Base-by-base conservation (phyloP, 225 moss, liverwort and hornwort genomes). In the Neckera pumila region DNA sequence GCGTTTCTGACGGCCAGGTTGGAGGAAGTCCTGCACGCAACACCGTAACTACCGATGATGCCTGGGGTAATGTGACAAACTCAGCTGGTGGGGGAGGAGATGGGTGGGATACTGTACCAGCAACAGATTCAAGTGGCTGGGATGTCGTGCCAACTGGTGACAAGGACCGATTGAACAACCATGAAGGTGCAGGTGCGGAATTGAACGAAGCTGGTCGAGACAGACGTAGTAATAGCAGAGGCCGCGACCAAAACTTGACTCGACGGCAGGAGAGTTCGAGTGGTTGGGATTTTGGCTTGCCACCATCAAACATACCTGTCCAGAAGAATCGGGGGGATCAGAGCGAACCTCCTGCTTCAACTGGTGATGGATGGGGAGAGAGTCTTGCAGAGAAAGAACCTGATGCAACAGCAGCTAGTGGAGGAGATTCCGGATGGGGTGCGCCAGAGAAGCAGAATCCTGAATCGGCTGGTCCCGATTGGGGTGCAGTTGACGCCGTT, bases 261-360 rank as follows among this genome's bases (percentile, higher is more conserved):
- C 79, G 61, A 80, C 63, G 63, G 76, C 86, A 77, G 61, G 86
- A 80, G 83, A 88, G 66, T 56, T 88, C 90, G 64, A 91, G 90
- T 80, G 90, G 91, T 76, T 94, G 93, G 95, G 93, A 91, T 54
- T 93, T 93, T 33, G 90, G 53, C 59, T 75, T 86, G 83, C 86
- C 73, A 70, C 89, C 86, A 69, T 73, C 90, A 43, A 56, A 54
- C 33, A 58, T 69, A 64, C 89, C 84, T 74, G 80, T 76, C 47
- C 88, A 92, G 63, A 81, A 76, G 61, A 84, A 79, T 86, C 86
- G 36, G 90, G 86, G 66, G 49, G 80, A 33, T 47, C 83, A 83
- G 64, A 82, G 63, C 77, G 73, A 86, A 43, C 92, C 79, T 57
- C 79, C 62, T 71, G 82, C 79, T 86, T 88, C 90, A 90, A 88